phyloP scores from a whole-genome alignment of 2,329 filamentous ascomycete species.

The Huntiella abstrusa region DNA sequence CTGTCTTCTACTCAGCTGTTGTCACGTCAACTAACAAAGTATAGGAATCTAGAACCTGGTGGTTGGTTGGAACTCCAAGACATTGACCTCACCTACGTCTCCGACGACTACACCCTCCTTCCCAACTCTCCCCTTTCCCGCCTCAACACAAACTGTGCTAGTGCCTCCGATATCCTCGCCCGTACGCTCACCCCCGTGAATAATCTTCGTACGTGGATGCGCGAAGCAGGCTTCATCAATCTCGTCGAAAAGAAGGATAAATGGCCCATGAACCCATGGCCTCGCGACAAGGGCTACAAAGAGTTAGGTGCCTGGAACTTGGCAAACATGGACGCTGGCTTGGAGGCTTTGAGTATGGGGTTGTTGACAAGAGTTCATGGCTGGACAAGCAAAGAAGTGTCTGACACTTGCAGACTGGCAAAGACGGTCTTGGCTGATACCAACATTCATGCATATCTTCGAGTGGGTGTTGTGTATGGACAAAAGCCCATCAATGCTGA shows the following conservation, averaged over 20 bases:
- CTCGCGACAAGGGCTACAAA: constrained; percentile 13
- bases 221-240: background rate
- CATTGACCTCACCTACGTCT: constrained; percentile 20
- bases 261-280: background rate
- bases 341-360: constrained; percentile 15
- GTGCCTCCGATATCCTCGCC: background rate
- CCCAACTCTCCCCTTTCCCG: background rate
- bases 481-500: background rate
- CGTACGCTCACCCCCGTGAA: background rate
- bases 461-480: background rate
- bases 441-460: constrained; percentile 14
- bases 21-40: constrained; percentile 19
- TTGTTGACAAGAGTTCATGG: constrained; percentile 14
- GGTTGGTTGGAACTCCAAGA: constrained; percentile 27
- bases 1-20: background rate
- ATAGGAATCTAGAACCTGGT: constrained; percentile 23
- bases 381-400: constrained; percentile 13
- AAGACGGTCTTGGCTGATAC: constrained; percentile 13
- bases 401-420: constrained; percentile 13
- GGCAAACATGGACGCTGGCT: constrained; percentile 9
- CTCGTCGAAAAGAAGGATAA: background rate
- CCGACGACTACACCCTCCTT: constrained; percentile 24
- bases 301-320: constrained; percentile 17
- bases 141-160: background rate
- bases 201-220: background rate